Evolutionary conservation across 2,329 filamentous ascomycete genomes (phyloP).

Genomic region (Cucurbitaria berberidis): DNA sequence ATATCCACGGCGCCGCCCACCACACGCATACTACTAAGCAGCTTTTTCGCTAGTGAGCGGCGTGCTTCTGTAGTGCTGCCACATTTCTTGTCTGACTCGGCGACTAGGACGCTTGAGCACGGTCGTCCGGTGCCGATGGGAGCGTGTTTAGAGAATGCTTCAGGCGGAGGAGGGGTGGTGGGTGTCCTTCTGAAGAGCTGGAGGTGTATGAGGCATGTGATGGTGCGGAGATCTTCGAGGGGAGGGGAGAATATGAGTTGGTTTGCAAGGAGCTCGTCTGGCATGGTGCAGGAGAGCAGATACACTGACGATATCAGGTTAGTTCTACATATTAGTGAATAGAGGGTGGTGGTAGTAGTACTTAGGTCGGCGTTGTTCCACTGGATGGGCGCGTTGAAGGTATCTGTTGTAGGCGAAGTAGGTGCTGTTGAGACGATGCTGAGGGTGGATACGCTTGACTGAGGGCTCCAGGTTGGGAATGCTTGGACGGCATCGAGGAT

Average conservation of each 20-base stretch:
- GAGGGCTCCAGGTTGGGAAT: background rate
- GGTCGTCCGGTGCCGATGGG: slow-evolving; percentile 30
- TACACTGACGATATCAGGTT: slow-evolving; percentile 17
- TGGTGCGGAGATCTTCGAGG: slow-evolving; percentile 12
- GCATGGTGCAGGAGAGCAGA: slow-evolving; percentile 22
- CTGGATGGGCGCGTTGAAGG: slow-evolving; percentile 4
- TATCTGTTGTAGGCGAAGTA: background rate
- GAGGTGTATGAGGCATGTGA: slow-evolving; percentile 13
- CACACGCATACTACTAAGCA: slow-evolving; percentile 5
- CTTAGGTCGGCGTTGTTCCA: slow-evolving; percentile 26
- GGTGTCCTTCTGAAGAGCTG: slow-evolving; percentile 11
- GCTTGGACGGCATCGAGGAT: slow-evolving; percentile 6
- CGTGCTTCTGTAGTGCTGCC: slow-evolving; percentile 4
- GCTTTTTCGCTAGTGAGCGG: slow-evolving; percentile 11
- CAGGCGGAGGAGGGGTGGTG: background rate
- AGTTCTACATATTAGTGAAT: background rate
- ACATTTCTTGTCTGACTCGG: slow-evolving; percentile 11
- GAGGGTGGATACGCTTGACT: background rate
- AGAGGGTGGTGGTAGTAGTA: slow-evolving; percentile 1
- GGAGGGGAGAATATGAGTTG: slow-evolving; percentile 20
- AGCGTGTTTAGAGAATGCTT: slow-evolving; percentile 7
- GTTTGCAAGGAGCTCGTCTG: slow-evolving; percentile 9
- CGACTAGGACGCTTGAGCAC: slow-evolving; percentile 9
- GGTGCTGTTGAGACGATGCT: slow-evolving; percentile 2
- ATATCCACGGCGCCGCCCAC: slow-evolving; percentile 7